Evolutionary conservation across 2,329 filamentous ascomycete species (phyloP), one percentile per base, ranked within the genome.

Genomic region (Colletotrichum incanum): DNA sequence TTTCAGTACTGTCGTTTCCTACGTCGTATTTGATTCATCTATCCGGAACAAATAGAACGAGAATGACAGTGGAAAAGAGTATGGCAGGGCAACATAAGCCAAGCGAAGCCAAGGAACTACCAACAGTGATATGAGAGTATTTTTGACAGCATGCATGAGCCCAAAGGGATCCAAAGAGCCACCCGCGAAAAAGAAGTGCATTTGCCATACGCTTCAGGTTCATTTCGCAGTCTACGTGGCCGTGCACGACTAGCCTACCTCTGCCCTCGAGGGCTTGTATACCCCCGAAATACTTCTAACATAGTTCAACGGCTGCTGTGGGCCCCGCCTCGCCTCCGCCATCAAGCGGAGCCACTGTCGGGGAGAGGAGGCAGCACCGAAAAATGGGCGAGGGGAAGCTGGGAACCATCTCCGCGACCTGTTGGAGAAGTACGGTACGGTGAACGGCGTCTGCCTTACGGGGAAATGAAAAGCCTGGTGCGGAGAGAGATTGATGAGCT

Each of bases 391-490:
- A 60, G 56, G 26, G 34, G 26, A 64, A 26, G 20, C 9, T 18
- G 61, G 12, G 11, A 12, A 52, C 7, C 18, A n/a, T 23, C 55
- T 55, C 54, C 39, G 34, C 54, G 8, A 26, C 39, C 54, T n/a
- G 45, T 47, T 60, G 5, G 47, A 50, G 45, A 67, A 67, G 11
- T 28, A 49, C 28, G 34, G 11, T 28, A 49, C 28, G 34, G 55
- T 37, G 18, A 43, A 56, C 11, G n/a, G 18, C 41, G 28, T n/a
- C 20, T 39, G 20, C 56, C 28, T 50, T 37, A n/a, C 61, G 45
- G 67, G 54, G 34, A 26, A 23, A 23, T n/a, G 54, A 65, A 5
- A 5, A 55, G 23, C 31, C 11, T 23, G 11, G 52, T 12, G 43
- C 49, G 52, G 50, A 50, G 60, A 47, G 56, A 39, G 7, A 14